Percentiles rank a stretch among this genome's conserved stretches.
phyloP scores from a whole-genome alignment of 2,329 filamentous ascomycete genomes.

The Cercospora canescens region DNA sequence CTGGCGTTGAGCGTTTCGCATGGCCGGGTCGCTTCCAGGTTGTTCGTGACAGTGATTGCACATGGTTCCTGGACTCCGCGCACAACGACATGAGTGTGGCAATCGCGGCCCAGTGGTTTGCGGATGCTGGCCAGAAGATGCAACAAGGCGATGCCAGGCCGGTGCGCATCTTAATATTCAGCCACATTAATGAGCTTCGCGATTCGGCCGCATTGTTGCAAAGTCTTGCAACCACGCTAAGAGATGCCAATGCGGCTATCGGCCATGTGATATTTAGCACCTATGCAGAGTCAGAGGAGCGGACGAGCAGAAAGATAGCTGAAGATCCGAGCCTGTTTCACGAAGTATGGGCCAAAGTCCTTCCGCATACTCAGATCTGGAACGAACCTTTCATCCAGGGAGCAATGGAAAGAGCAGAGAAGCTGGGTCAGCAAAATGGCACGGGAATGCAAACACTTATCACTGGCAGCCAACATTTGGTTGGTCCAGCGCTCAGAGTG shows the following conservation, averaged over 20 bases:
- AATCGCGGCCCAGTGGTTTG: constrained; percentile 42
- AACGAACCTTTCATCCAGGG: constrained; percentile 21
- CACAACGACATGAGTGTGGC: constrained; percentile 45
- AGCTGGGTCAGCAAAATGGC: not conserved
- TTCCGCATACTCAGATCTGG: constrained; percentile 6
- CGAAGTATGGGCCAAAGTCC: constrained; percentile 6
- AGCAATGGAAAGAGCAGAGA: constrained; percentile 13
- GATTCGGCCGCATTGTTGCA: constrained; percentile 21
- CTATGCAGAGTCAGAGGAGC: constrained; percentile 20
- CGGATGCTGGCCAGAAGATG: constrained; percentile 15
- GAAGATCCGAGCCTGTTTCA: constrained; percentile 5
- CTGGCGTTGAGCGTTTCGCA: constrained; percentile 19
- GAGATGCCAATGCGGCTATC: constrained; percentile 10
- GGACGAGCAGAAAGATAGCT: not conserved
- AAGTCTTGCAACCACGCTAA: constrained; percentile 20
- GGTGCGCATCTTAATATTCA: constrained; percentile 26
- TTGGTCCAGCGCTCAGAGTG: constrained; percentile 17
- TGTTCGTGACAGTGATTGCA: constrained; percentile 10
- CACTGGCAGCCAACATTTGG: constrained; percentile 24
- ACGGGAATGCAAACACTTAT: constrained; percentile 14
- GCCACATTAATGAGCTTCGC: constrained; percentile 30
- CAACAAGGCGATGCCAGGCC: not conserved
- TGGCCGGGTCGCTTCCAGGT: constrained; percentile 31
- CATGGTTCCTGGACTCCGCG: constrained; percentile 47
- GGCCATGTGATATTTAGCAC: constrained; percentile 31